These are phyloP conservation scores for Suhomyces bokatorum DNA, from an alignment of 1,139 yeast genomes.

Conservation along the genomic window DNA sequence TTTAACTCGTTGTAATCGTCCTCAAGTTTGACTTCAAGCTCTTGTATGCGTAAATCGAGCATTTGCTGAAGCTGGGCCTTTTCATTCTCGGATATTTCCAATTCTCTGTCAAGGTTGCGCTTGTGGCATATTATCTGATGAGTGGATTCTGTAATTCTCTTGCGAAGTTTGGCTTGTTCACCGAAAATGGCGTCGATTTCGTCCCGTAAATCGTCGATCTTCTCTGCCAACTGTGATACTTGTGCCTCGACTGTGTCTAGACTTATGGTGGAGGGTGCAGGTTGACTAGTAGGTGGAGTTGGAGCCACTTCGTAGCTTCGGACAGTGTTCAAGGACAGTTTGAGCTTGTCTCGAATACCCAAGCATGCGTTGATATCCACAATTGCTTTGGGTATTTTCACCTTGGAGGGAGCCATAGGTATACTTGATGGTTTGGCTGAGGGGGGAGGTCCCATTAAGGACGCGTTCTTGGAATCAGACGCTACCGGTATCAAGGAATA, in stretches of 20 bases:
- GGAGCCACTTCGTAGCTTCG: background rate
- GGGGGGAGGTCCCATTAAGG: background rate
- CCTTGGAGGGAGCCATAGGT: constrained; percentile 8
- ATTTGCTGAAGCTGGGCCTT: constrained; percentile 14
- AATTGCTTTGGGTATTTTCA: background rate
- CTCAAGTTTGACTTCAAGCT: constrained; percentile 20
- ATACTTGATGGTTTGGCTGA: constrained; percentile 8
- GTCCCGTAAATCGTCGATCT: constrained; percentile 14
- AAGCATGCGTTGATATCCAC: constrained; percentile 14
- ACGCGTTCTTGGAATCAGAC: background rate
- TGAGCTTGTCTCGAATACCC: constrained; percentile 11
- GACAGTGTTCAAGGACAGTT: background rate
- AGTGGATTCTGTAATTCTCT: constrained; percentile 11
- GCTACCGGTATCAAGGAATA: constrained; percentile 2
- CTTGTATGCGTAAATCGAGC: constrained; percentile 16
- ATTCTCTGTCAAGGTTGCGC: constrained; percentile 13
- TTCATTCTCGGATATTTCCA: constrained; percentile 12
- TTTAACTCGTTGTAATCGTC: constrained; percentile 34
- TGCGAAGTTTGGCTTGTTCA: constrained; percentile 14
- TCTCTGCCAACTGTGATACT: constrained; percentile 4
- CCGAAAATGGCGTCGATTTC: constrained; percentile 15
- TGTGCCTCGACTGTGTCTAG: constrained; percentile 7
- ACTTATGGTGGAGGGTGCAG: background rate
- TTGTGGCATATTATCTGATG: constrained; percentile 9
- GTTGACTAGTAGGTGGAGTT: background rate